These are phyloP conservation scores for Gossypium schwendimanii DNA, from an alignment of 441 rosid genomes.

Conservation along the genomic window DNA sequence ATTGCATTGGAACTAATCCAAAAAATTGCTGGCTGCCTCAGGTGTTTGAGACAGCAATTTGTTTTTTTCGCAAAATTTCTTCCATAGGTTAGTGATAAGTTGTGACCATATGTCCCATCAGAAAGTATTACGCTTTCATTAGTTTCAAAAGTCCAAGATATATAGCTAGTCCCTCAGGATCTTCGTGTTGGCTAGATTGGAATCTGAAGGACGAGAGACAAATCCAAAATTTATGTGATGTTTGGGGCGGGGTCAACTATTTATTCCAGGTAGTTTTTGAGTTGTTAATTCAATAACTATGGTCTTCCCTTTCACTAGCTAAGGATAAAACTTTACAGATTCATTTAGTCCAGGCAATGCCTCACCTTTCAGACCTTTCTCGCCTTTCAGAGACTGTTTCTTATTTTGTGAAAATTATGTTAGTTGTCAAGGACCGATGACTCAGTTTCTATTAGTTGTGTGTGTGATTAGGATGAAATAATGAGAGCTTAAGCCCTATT, in stretches of 20 bases:
- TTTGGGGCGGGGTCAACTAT: background rate
- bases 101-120: background rate
- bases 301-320: background rate
- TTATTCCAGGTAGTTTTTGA: background rate
- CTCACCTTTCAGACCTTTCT: background rate
- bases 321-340: background rate
- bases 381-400: background rate
- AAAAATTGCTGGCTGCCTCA: slow-evolving; percentile 11
- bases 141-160: background rate
- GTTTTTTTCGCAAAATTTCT: background rate
- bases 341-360: background rate
- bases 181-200: background rate
- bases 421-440: background rate
- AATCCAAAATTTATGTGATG: background rate
- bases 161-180: background rate
- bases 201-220: background rate
- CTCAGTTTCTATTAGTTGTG: background rate
- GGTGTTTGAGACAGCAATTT: slow-evolving; percentile 13
- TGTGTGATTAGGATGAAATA: background rate
- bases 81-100: background rate
- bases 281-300: background rate
- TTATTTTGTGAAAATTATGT: background rate
- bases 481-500: background rate
- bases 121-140: background rate
- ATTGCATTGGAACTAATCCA: slow-evolving; percentile 9